Percentiles rank a stretch among this genome's conserved stretches.
Conservation (phyloP, 1,284 basidiomycete genomes). For the Leccinum olivaceoglutinosum region DNA sequence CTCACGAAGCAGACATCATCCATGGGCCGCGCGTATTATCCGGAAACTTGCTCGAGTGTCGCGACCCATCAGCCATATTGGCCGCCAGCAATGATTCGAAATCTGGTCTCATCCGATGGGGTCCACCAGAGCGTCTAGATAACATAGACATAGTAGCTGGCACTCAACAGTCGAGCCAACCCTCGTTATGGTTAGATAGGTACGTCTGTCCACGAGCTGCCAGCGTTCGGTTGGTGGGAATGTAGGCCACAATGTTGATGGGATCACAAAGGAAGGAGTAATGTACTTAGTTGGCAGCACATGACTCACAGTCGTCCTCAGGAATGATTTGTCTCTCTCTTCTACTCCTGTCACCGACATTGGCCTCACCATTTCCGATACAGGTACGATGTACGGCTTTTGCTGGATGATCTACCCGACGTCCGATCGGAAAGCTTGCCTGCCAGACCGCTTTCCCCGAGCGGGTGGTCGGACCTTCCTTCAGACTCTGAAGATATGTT, state of each 20-base stretch:
- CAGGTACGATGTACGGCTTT: conserved; percentile 77
- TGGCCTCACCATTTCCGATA: conserved; percentile 13
- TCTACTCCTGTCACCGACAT: conserved; percentile 8
- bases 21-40: conserved; percentile 41
- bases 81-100: conserved; percentile 24
- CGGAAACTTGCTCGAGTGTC: conserved; percentile 43
- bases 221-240: conserved; percentile 3
- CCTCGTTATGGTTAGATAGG: conserved; percentile 64
- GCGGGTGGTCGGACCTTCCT: conserved; percentile 76
- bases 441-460: conserved; percentile 36
- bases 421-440: conserved; percentile 1
- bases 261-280: conserved; percentile 6
- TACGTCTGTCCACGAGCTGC: conserved; percentile 20
- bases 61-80: conserved; percentile 11
- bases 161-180: conserved; percentile 4
- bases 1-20: conserved; percentile 62
- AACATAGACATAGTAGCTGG: conserved; percentile 1
- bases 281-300: conserved; percentile 4
- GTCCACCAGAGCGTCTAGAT: conserved; percentile 10
- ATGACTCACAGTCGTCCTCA: conserved; percentile 2
- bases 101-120: conserved; percentile 45
- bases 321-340: conserved; percentile 13
- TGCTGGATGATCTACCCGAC: conserved; percentile 50
- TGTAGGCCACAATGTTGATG: conserved; percentile 7
- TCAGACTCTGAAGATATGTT: conserved; percentile 82